These are phyloP conservation scores for Sherardia arvensis DNA, from an alignment of 257 asterid genomes.

Conservation along the genomic window DNA sequence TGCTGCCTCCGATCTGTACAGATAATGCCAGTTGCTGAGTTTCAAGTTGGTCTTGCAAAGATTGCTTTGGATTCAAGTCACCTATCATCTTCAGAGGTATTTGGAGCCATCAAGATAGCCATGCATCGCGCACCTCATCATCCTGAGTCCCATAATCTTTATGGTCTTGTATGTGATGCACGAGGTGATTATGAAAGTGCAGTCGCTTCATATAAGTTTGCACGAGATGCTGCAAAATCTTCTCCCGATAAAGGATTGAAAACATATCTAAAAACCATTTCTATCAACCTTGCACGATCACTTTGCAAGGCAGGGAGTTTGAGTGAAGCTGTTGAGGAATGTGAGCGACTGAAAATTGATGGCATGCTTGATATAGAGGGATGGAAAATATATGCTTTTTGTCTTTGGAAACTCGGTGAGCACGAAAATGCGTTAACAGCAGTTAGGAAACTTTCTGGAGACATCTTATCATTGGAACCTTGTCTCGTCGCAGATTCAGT, in stretches of 20 bases:
- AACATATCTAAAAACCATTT: constrained; percentile 39
- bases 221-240: constrained; percentile 47
- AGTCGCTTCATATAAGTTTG: constrained; percentile 66
- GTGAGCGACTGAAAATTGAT: constrained; percentile 55
- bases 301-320: constrained; percentile 78
- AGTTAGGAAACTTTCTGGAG: constrained; percentile 52
- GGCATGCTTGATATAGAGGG: constrained; percentile 73
- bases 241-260: constrained; percentile 36
- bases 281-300: constrained; percentile 77
- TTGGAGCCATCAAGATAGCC: constrained; percentile 79
- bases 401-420: constrained; percentile 74
- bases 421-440: constrained; percentile 60
- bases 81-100: constrained; percentile 87
- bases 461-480: constrained; percentile 57
- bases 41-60: constrained; percentile 87
- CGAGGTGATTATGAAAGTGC: constrained; percentile 74
- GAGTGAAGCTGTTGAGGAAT: constrained; percentile 62
- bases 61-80: constrained; percentile 59
- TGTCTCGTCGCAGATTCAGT: constrained; percentile 50
- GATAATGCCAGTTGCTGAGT: constrained; percentile 86
- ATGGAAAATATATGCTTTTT: constrained; percentile 72
- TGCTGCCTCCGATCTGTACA: constrained; percentile 85
- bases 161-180: constrained; percentile 86
- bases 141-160: constrained; percentile 89
- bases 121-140: constrained; percentile 76